Evolutionary conservation across 2,329 filamentous ascomycete genomes (phyloP).

Genomic region (Fusarium pseudoanthophilum): DNA sequence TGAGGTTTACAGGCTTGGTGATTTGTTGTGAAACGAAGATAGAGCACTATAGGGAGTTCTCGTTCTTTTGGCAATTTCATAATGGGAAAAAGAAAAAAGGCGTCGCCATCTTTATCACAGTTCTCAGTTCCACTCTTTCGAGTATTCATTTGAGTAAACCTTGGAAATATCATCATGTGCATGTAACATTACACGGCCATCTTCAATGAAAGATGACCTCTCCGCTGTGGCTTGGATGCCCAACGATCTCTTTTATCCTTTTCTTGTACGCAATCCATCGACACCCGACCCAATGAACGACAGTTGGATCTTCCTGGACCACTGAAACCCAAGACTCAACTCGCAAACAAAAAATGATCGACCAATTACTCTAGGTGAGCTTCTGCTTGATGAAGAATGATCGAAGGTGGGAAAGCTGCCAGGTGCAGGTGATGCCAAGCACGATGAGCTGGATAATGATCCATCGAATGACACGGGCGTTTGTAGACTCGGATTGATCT

Average conservation of each 20-base stretch:
- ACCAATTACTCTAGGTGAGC: constrained; percentile 73
- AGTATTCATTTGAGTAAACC: constrained; percentile 22
- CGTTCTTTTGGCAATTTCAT: constrained; percentile 46
- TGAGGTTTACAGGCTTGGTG: constrained; percentile 36
- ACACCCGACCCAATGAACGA: constrained; percentile 18
- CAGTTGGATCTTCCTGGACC: background rate
- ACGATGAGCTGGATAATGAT: constrained; percentile 89
- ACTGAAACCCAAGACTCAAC: constrained; percentile 10
- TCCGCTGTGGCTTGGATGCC: constrained; percentile 19
- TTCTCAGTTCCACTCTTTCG: background rate
- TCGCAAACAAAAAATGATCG: constrained; percentile 1
- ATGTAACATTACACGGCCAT: constrained; percentile 41
- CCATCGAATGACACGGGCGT: constrained; percentile 92
- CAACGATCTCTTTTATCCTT: constrained; percentile 19
- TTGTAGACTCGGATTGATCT: constrained; percentile 95
- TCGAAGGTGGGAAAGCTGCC: constrained; percentile 95
- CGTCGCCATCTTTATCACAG: constrained; percentile 36
- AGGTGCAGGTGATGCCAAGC: constrained; percentile 88
- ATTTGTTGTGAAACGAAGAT: constrained; percentile 47
- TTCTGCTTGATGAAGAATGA: constrained; percentile 99
- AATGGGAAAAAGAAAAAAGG: constrained; percentile 50
- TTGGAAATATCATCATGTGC: constrained; percentile 36
- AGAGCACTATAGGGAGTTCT: constrained; percentile 48
- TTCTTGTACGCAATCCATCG: constrained; percentile 13
- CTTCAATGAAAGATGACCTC: background rate